Percentiles rank a stretch among this genome's conserved stretches.
Evolutionary conservation across 2,329 filamentous ascomycete species (phyloP).

Genomic region (Colletotrichum cereale): DNA sequence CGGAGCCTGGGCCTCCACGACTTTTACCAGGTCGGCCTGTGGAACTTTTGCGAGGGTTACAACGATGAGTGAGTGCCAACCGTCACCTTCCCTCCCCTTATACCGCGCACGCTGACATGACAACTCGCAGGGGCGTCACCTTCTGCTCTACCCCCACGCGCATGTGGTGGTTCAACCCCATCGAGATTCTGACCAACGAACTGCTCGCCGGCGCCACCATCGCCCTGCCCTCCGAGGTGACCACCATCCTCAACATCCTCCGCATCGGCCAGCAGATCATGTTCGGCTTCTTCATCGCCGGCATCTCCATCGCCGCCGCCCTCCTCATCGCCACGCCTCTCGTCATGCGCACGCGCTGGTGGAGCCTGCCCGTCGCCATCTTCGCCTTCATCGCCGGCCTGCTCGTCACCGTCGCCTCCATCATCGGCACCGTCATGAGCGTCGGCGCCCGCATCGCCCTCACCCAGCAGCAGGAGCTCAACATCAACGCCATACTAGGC

Average conservation of each 20-base stretch:
- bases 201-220: constrained; percentile 86
- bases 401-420: constrained; percentile 75
- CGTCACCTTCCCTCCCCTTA: neutral
- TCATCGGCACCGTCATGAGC: constrained; percentile 87
- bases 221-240: constrained; percentile 80
- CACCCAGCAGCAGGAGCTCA: constrained; percentile 77
- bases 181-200: constrained; percentile 83
- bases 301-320: constrained; percentile 76
- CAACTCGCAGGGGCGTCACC: constrained; percentile 72
- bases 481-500: constrained; percentile 80
- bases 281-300: constrained; percentile 88
- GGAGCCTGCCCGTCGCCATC: constrained; percentile 76
- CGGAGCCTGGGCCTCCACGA: constrained; percentile 89
- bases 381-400: constrained; percentile 77
- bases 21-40: constrained; percentile 93
- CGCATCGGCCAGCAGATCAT: constrained; percentile 83
- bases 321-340: constrained; percentile 76
- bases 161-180: constrained; percentile 93
- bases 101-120: constrained; percentile 64
- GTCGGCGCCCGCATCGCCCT: constrained; percentile 84
- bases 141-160: constrained; percentile 77
- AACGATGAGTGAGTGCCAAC: constrained; percentile 63
- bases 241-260: constrained; percentile 80
- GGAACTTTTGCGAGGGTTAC: constrained; percentile 94
- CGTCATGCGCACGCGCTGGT: constrained; percentile 65